Evolutionary conservation across 768 basidiomycete species (phyloP), one percentile per base, ranked within the genome.

Genomic region (Amanita subjunquillea): DNA sequence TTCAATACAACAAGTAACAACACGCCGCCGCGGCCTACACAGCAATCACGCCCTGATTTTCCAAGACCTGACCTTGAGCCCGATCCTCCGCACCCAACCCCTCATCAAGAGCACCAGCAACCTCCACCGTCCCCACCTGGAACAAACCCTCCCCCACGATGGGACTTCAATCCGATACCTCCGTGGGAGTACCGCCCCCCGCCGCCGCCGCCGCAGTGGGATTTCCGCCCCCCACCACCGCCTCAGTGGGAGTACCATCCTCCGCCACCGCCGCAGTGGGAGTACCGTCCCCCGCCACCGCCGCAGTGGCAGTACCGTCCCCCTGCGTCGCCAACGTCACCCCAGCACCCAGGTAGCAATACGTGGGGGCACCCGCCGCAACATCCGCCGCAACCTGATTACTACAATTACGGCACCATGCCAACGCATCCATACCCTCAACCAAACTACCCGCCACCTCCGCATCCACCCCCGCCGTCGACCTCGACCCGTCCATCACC

Each of bases 11-110:
- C 55, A 48, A 48, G 57, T 63, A 13, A 58, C 62, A 15, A 67
- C 6, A 60, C 66, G 5, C 67, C 69, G 9, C 68, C 71, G 15
- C 67, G 64, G 8, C 73, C 68, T 6, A 65, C 65, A 8, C 60
- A 57, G 9, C 62, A 71, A 6, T 59, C 62, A 39, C 54, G 66
- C 30, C 60, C 54, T 15, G 48, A 49, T 9, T 83, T 85, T 54
- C 66, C 83, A n/a, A 71, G 84, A 45, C 84, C 83, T 12, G 83
- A 86, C 60, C 74, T 85, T 12, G 76, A 72, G 38, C 74, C 79
- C 3, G 77, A 77, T 54, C 54, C 60, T 48, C 63, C 66, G 23
- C 63, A 56, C 50, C 67, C 61, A 12, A 64, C 58, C 15, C 58
- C 62, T 27, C 59, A 48, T 13, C 56, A 48, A 39, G 64, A 63